Conservation (phyloP, 805 yeast species). For the Yamadazyma sp. region DNA sequence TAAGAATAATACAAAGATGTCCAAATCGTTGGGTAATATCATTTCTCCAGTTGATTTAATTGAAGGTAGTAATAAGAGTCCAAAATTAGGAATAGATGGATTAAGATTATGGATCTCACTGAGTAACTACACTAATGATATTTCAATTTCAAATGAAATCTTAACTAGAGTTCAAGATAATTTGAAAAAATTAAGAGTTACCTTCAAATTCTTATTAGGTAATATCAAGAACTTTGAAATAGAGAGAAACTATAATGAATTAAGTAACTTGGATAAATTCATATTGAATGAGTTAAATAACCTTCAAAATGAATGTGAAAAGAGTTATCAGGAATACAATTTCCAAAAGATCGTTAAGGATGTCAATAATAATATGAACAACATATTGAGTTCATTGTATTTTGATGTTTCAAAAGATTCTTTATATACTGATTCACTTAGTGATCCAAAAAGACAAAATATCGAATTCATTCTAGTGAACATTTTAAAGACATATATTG, state of each 20-base stretch:
- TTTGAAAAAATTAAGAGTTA: slow-evolving; percentile 75
- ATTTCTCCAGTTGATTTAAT: slow-evolving; percentile 68
- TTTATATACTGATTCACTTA: slow-evolving; percentile 63
- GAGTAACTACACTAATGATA: slow-evolving; percentile 79
- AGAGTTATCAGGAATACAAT: slow-evolving; percentile 54
- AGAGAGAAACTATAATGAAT: slow-evolving; percentile 18
- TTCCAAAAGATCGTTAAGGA: slow-evolving; percentile 69
- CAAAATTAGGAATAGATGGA: slow-evolving; percentile 85
- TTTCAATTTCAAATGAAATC: slow-evolving; percentile 68
- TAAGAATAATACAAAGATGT: slow-evolving; percentile 85
- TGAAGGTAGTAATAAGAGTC: slow-evolving; percentile 52
- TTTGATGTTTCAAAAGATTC: slow-evolving; percentile 85
- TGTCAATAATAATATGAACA: slow-evolving; percentile 68
- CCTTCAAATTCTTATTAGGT: slow-evolving; percentile 79
- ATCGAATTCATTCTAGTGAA: slow-evolving; percentile 66
- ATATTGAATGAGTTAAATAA: slow-evolving; percentile 53
- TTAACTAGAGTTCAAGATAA: slow-evolving; percentile 76
- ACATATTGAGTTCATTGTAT: slow-evolving; percentile 75
- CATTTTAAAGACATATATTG: slow-evolving; percentile 58
- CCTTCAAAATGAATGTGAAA: slow-evolving; percentile 41
- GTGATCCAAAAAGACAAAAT: slow-evolving; percentile 50
- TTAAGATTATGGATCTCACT: slow-evolving; percentile 88
- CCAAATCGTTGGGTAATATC: slow-evolving; percentile 86
- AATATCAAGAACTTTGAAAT: slow-evolving; percentile 44
- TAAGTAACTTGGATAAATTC: slow-evolving; percentile 54